Evolutionary conservation across 2,329 filamentous ascomycete genomes (phyloP).

Genomic region (Ophiocordyceps sinensis): DNA sequence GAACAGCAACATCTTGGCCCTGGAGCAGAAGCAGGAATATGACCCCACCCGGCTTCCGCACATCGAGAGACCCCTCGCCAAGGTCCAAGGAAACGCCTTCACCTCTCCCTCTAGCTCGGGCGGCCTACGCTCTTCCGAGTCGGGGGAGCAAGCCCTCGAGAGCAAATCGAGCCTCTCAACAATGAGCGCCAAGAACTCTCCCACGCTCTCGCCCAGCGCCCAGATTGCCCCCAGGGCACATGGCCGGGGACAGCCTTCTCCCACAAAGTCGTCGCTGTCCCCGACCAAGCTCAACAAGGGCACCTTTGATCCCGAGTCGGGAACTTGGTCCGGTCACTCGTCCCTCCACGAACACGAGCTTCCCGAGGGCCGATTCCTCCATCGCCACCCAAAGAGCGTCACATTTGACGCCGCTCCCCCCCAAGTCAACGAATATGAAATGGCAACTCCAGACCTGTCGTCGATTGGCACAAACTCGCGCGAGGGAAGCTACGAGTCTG

Average conservation of each 20-base stretch:
- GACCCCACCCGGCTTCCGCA: slow-evolving; percentile 65
- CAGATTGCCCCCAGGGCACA: slow-evolving; percentile 32
- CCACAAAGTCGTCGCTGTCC: slow-evolving; percentile 80
- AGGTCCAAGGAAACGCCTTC: slow-evolving; percentile 59
- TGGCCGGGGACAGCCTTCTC: slow-evolving; percentile 60
- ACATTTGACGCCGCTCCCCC: slow-evolving; percentile 92
- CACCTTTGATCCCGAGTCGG: slow-evolving; percentile 54
- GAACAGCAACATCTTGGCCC: slow-evolving; percentile 94
- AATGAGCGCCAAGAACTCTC: slow-evolving; percentile 12
- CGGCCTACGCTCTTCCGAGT: slow-evolving; percentile 35
- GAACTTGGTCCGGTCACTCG: slow-evolving; percentile 54
- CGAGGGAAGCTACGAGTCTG: slow-evolving; percentile 83
- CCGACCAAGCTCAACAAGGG: slow-evolving; percentile 51
- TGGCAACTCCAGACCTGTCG: slow-evolving; percentile 93
- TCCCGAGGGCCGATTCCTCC: slow-evolving; percentile 51
- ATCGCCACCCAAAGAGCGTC: slow-evolving; percentile 88
- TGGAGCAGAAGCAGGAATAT: slow-evolving; percentile 86
- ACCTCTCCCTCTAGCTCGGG: slow-evolving; percentile 42
- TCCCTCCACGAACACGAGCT: slow-evolving; percentile 42
- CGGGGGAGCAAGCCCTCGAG: slow-evolving; percentile 28
- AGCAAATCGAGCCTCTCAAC: slow-evolving; percentile 25
- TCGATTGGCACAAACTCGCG: slow-evolving; percentile 80
- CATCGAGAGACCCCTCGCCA: slow-evolving; percentile 70
- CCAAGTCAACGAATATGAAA: slow-evolving; percentile 94
- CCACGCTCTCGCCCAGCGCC: slow-evolving; percentile 1